Evolutionary conservation across 768 basidiomycete species (phyloP), one percentile per base, ranked within the genome.

Genomic region (Filobasidium floriforme): DNA sequence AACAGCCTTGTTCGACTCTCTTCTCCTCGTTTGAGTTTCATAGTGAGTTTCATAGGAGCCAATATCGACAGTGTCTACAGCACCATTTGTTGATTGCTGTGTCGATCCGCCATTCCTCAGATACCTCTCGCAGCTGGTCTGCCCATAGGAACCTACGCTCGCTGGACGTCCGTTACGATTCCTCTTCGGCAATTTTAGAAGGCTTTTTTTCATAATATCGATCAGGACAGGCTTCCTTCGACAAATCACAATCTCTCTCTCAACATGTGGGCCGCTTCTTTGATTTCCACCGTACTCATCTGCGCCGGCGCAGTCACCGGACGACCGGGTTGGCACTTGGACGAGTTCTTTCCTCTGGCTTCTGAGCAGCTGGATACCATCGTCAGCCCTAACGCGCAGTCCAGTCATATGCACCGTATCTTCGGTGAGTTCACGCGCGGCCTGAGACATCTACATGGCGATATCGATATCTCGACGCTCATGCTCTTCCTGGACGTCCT

Each of bases 351-450:
- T 26, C 41, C 62, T 29, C 69, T 76, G 46, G 71, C 63, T 61
- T 69, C 67, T 43, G 73, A 76, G 64, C 67, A 70, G 61, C 65
- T 77, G n/a, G 76, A 77, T 61, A 73, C 75, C 5, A 70, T 77
- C 52, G 72, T 77, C 63, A 71, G 62, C 41, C 73, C 73, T 15
- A 76, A 76, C 57, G 57, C 52, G 3, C 67, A 70, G 19, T 46
- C 66, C 18, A 60, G 68, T 19, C 76, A 77, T 55, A 75, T 76
- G 76, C 76, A 77, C 71, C 68, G 72, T 62, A 68, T 77, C 62
- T 60, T 76, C 41, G 66, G 67, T 65, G 71, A 71, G 40, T 68
- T 54, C 32, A 10, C 43, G 49, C 28, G 24, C 61, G 12, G 22
- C 9, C 14, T 22, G n/a, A n/a, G n/a, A n/a, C n/a, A n/a, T n/a